Conservation (phyloP, 768 basidiomycete genomes). For the Clathrus columnatus region DNA sequence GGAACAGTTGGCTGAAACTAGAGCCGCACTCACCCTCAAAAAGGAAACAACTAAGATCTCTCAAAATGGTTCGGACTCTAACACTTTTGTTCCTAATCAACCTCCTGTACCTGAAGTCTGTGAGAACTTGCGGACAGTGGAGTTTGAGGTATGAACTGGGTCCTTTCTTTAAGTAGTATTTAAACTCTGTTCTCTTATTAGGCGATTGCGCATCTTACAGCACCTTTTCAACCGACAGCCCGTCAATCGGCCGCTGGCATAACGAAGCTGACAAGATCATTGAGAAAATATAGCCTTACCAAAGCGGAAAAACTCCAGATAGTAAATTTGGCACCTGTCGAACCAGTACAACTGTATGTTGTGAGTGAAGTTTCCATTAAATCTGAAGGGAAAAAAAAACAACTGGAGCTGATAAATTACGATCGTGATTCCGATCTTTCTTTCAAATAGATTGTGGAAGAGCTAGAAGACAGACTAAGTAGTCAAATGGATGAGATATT, state of each 20-base stretch:
- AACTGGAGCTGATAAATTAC: too few species aligned
- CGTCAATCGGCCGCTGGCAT: slow-evolving; percentile 61
- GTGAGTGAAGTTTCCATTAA: slow-evolving; percentile 38
- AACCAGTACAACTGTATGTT: slow-evolving; percentile 80
- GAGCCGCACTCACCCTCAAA: slow-evolving; percentile 62
- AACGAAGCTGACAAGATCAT: slow-evolving; percentile 51
- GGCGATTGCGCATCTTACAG: slow-evolving; percentile 81
- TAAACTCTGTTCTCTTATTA: slow-evolving; percentile 23
- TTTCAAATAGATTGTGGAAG: not conserved
- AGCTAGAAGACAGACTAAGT: not conserved
- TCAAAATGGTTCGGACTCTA: slow-evolving; percentile 4
- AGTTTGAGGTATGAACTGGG: slow-evolving; percentile 57
- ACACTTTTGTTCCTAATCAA: slow-evolving; percentile 17
- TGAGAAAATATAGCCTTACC: slow-evolving; percentile 65
- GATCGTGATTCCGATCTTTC: not conserved
- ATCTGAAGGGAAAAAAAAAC: not conserved
- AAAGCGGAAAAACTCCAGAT: slow-evolving; percentile 90
- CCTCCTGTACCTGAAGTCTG: slow-evolving; percentile 46
- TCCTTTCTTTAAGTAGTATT: not conserved
- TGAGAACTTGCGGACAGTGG: slow-evolving; percentile 77
- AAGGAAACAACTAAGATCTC: slow-evolving; percentile 62
- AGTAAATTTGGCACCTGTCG: slow-evolving; percentile 80
- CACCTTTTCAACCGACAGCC: slow-evolving; percentile 59
- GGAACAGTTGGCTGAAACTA: slow-evolving; percentile 62
- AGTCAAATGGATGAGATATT: not conserved